Conservation (phyloP, 2,329 filamentous ascomycete genomes). For the Talaromyces rugulosus region DNA sequence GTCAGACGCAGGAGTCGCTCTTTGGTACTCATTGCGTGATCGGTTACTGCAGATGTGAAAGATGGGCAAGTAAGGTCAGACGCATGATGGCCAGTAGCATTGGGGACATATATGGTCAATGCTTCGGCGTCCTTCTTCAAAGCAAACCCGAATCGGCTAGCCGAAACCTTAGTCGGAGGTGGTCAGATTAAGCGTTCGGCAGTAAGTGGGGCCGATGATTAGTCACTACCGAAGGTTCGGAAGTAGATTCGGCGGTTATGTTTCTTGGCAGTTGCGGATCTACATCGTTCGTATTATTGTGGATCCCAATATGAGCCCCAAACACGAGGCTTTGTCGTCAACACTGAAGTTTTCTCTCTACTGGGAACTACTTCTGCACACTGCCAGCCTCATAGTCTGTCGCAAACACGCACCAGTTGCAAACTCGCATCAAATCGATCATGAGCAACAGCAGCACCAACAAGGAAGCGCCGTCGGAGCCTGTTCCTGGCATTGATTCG, state of each 20-base stretch:
- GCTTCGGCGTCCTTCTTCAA: too few species aligned
- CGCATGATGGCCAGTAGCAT: too few species aligned
- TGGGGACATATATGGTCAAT: too few species aligned
- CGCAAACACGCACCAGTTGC: neutral
- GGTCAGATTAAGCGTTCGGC: neutral
- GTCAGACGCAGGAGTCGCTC: too few species aligned
- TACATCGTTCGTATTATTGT: neutral
- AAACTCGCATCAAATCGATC: neutral
- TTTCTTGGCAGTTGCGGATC: neutral
- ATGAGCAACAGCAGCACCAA: constrained; percentile 1
- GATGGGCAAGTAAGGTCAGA: too few species aligned
- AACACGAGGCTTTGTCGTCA: neutral
- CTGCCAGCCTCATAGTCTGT: neutral
- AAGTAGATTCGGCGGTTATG: neutral
- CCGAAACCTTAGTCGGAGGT: neutral
- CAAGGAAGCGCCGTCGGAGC: neutral
- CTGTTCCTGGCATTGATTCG: neutral
- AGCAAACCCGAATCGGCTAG: too few species aligned
- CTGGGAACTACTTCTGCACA: neutral
- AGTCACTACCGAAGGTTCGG: constrained; percentile 6
- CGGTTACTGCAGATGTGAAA: too few species aligned
- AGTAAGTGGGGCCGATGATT: constrained; percentile 1
- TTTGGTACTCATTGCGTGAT: too few species aligned
- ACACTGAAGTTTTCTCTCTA: neutral
- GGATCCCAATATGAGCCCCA: constrained; percentile 1